Evolutionary conservation across 2,329 filamentous ascomycete genomes (phyloP).

Genomic region (Cercospora sesami): DNA sequence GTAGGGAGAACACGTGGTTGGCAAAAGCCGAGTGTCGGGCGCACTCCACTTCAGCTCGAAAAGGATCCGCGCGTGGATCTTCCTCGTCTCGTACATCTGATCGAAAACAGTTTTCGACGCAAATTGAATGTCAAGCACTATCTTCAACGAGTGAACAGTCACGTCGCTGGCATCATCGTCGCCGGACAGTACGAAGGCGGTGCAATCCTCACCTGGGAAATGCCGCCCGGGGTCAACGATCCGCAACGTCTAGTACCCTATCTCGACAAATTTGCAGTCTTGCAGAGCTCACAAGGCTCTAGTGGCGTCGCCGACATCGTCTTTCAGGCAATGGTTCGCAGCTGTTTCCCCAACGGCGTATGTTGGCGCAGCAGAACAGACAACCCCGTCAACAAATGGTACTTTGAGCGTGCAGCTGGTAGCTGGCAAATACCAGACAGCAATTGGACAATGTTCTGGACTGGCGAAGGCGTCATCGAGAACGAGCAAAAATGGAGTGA

Average conservation of each 20-base stretch:
- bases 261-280: constrained; percentile 93
- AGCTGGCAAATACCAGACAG: constrained; percentile 78
- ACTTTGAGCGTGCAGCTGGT: constrained; percentile 86
- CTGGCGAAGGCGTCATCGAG: constrained; percentile 61
- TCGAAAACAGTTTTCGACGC: constrained; percentile 89
- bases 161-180: constrained; percentile 87
- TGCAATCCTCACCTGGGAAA: constrained; percentile 92
- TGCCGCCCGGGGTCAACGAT: constrained; percentile 54
- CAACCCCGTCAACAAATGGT: constrained; percentile 99
- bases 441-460: constrained; percentile 99
- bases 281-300: constrained; percentile 82
- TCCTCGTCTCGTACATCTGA: constrained; percentile 76
- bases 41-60: constrained; percentile 66
- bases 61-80: constrained; percentile 77
- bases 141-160: constrained; percentile 73
- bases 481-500: constrained; percentile 47
- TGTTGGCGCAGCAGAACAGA: constrained; percentile 88
- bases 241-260: constrained; percentile 76
- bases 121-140: constrained; percentile 83
- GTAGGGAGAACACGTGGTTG: constrained; percentile 62
- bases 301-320: constrained; percentile 87
- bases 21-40: constrained; percentile 63
- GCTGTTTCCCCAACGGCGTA: constrained; percentile 83
- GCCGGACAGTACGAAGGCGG: constrained; percentile 96
- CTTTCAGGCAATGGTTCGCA: constrained; percentile 90